These are phyloP conservation scores for Phytophthora hibernalis DNA, from an alignment of 352 stramenopile genomes.

Conservation along the genomic window DNA sequence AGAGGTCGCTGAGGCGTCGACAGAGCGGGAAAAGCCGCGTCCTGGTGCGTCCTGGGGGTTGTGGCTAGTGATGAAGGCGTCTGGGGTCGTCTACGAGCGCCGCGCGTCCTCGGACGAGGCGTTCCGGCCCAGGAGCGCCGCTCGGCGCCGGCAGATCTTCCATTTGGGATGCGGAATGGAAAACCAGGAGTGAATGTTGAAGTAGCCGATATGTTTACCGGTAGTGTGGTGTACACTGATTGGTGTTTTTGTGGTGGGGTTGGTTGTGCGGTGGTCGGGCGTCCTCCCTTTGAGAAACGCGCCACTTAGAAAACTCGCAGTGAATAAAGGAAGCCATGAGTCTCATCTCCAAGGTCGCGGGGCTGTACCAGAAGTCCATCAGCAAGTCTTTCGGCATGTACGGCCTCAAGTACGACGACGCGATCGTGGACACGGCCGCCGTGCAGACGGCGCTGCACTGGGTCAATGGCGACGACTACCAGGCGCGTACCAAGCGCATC, in stretches of 20 bases:
- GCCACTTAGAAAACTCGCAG: conserved; percentile 5
- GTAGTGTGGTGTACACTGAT: conserved; percentile 8
- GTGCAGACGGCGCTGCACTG: conserved; percentile 85
- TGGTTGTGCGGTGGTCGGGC: conserved; percentile 21
- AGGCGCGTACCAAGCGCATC: conserved; percentile 80
- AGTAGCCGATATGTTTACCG: background rate
- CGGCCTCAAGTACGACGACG: conserved; percentile 90
- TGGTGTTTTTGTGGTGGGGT: too few relatives aligned
- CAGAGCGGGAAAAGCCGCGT: conserved; percentile 20
- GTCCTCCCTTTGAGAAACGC: conserved; percentile 24
- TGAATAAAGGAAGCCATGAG: conserved; percentile 38
- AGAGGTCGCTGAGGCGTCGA: conserved; percentile 12
- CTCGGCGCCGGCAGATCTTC: conserved; percentile 29
- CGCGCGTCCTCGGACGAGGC: conserved; percentile 39
- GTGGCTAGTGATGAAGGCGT: conserved; percentile 5
- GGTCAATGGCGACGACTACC: conserved; percentile 81
- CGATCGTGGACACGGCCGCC: conserved; percentile 81
- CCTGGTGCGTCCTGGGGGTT: background rate
- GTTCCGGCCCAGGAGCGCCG: conserved; percentile 13
- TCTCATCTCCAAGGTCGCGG: conserved; percentile 64
- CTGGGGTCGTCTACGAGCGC: conserved; percentile 35
- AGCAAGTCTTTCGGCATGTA: conserved; percentile 82
- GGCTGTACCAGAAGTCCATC: conserved; percentile 87
- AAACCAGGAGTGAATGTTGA: conserved; percentile 1
- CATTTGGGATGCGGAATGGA: conserved; percentile 18